phyloP scores from a whole-genome alignment of 768 basidiomycete genomes.

The Trametes meyenii region DNA sequence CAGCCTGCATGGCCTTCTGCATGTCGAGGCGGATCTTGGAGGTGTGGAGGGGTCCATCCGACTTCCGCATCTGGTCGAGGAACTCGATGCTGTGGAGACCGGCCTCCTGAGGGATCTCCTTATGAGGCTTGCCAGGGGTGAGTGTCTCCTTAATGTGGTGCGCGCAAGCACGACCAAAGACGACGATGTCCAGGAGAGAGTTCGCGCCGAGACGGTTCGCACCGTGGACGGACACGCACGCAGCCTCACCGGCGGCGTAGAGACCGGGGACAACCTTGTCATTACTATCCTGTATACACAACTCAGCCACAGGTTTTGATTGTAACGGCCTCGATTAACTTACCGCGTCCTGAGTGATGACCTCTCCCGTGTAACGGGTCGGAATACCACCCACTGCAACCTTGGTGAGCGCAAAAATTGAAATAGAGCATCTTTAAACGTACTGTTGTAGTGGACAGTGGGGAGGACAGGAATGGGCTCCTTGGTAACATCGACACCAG shows the following conservation, averaged over 20 bases:
- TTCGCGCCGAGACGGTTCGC: slow-evolving; percentile 99
- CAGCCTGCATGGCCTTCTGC: slow-evolving; percentile 99
- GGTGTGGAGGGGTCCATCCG: slow-evolving; percentile 83
- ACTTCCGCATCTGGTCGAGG: slow-evolving; percentile 85
- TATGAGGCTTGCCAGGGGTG: slow-evolving; percentile 89
- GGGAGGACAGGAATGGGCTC: slow-evolving; percentile 98
- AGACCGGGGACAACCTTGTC: slow-evolving; percentile 95
- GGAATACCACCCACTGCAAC: slow-evolving; percentile 96
- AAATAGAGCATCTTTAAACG: slow-evolving; percentile 36
- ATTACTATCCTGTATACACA: slow-evolving; percentile 64
- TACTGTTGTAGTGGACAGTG: slow-evolving; percentile 98
- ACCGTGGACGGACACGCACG: slow-evolving; percentile 98
- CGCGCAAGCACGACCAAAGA: slow-evolving; percentile 98
- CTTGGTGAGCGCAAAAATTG: slow-evolving; percentile 28
- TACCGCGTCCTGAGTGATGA: slow-evolving; percentile 79
- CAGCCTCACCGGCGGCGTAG: slow-evolving; percentile 98
- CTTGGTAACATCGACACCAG: slow-evolving; percentile 99
- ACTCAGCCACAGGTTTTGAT: background rate
- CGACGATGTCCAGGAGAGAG: slow-evolving; percentile 97
- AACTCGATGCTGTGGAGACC: slow-evolving; percentile 84
- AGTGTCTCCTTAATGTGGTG: slow-evolving; percentile 94
- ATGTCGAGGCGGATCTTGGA: slow-evolving; percentile 91
- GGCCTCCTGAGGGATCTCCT: slow-evolving; percentile 81
- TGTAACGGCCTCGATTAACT: slow-evolving; percentile 6
- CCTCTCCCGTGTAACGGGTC: slow-evolving; percentile 97